A percentile compares a stretch with the other conserved stretches of the same genome.
Conservation (phyloP, 306 rosid species). For the Alnus glutinosa region DNA sequence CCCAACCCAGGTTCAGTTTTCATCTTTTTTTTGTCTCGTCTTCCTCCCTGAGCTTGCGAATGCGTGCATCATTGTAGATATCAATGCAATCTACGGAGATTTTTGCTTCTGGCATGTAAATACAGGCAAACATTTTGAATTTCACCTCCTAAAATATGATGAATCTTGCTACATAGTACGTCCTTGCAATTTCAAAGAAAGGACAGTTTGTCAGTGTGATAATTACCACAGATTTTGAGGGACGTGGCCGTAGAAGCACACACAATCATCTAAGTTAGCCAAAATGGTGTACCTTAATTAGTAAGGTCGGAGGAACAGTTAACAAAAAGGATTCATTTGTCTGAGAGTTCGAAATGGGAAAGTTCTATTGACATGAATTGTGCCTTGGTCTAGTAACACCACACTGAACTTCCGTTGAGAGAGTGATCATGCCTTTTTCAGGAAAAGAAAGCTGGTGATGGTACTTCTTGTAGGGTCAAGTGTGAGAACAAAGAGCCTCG, state of each 20-base stretch:
- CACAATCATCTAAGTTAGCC: neutral
- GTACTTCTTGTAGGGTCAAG: no score
- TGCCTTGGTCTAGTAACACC: no score
- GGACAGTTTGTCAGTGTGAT: neutral
- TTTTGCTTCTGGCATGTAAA: neutral
- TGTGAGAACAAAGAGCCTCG: no score
- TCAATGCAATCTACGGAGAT: slow-evolving; percentile 21
- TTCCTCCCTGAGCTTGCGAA: slow-evolving; percentile 11
- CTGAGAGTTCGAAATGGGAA: no score
- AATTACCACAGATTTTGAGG: neutral
- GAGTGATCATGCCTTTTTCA: no score
- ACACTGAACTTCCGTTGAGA: no score
- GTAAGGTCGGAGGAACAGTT: no score
- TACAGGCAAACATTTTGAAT: neutral
- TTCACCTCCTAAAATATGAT: neutral
- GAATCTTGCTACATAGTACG: neutral
- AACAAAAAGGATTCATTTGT: no score
- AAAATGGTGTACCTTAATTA: no score
- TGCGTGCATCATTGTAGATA: slow-evolving; percentile 43
- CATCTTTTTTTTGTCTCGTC: slow-evolving; percentile 2
- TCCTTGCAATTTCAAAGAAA: neutral
- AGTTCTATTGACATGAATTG: no score
- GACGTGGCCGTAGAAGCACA: neutral
- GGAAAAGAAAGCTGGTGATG: no score
- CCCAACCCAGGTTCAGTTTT: slow-evolving; percentile 19